Percentiles rank a stretch among this genome's conserved stretches.
Evolutionary conservation across 1,139 yeast species (phyloP).

Genomic region (Geotrichum phurueaensis): DNA sequence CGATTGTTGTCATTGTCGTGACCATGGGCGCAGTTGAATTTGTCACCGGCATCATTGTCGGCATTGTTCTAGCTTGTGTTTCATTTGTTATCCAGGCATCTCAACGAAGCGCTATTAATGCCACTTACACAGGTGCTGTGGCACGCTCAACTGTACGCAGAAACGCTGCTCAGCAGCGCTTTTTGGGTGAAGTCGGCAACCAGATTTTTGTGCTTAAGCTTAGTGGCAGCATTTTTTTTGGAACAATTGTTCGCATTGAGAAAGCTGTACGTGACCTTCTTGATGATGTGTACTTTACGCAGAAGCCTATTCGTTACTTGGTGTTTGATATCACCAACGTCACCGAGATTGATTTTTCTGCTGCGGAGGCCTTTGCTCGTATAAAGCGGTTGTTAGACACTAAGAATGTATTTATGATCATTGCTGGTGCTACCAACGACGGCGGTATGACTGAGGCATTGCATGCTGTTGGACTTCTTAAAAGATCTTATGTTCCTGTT

Average conservation of each 20-base stretch:
- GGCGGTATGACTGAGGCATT: slow-evolving; percentile 50
- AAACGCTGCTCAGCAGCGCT: slow-evolving; percentile 84
- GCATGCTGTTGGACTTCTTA: slow-evolving; percentile 69
- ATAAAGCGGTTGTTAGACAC: slow-evolving; percentile 72
- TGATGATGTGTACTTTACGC: slow-evolving; percentile 44
- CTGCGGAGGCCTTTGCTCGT: slow-evolving; percentile 91
- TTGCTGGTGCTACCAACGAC: slow-evolving; percentile 72
- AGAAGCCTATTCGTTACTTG: slow-evolving; percentile 65
- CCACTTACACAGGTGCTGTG: slow-evolving; percentile 78
- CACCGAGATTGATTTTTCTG: slow-evolving; percentile 81
- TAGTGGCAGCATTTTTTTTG: slow-evolving; percentile 86
- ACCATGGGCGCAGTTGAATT: slow-evolving; percentile 96
- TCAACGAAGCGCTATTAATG: slow-evolving; percentile 71
- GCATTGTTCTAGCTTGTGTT: slow-evolving; percentile 84
- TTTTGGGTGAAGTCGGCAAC: slow-evolving; percentile 77
- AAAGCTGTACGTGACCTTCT: slow-evolving; percentile 60
- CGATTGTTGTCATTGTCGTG: slow-evolving; percentile 76
- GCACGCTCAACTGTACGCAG: slow-evolving; percentile 91
- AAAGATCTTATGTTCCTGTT: slow-evolving; percentile 37
- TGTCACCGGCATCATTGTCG: slow-evolving; percentile 86
- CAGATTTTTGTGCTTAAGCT: slow-evolving; percentile 84
- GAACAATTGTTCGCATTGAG: slow-evolving; percentile 90
- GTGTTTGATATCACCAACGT: slow-evolving; percentile 83
- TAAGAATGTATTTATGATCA: slow-evolving; percentile 62
- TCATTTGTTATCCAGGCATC: slow-evolving; percentile 91